A percentile compares a stretch with the other conserved stretches of the same genome.
Evolutionary conservation across 441 rosid genomes (phyloP).

Genomic region (Syzygium malaccense): DNA sequence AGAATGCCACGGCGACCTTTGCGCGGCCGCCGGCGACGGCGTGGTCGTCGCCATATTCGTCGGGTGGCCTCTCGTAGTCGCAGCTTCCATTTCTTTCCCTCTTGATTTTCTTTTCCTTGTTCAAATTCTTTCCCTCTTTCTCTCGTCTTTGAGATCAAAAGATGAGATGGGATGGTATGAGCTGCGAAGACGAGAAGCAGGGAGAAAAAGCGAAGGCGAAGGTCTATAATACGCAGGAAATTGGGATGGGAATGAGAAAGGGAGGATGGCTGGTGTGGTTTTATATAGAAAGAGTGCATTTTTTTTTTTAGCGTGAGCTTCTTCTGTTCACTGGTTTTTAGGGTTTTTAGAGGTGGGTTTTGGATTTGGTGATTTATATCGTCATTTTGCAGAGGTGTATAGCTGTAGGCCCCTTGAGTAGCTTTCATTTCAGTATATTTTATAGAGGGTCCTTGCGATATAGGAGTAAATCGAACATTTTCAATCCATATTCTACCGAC

Average conservation of each 20-base stretch:
- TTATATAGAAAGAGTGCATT: neutral
- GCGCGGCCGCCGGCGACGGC: slow-evolving; percentile 7
- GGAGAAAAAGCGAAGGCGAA: neutral
- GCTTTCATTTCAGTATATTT: neutral
- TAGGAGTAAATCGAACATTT: neutral
- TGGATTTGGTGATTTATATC: slow-evolving; percentile 20
- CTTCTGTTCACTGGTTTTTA: neutral
- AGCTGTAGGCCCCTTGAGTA: neutral
- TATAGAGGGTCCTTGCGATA: neutral
- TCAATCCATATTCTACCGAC: neutral
- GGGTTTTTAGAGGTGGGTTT: slow-evolving; percentile 13
- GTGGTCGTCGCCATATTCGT: slow-evolving; percentile 19
- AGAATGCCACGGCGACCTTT: slow-evolving; percentile 82
- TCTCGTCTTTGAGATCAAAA: neutral
- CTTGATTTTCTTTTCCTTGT: neutral
- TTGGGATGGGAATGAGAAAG: neutral
- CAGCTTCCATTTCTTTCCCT: neutral
- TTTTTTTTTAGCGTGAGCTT: neutral
- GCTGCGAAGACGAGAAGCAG: neutral
- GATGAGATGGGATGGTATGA: neutral
- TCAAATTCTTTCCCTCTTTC: neutral
- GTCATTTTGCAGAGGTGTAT: slow-evolving; percentile 17
- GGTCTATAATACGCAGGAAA: neutral
- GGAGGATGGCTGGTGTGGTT: neutral
- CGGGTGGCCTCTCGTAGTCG: slow-evolving; percentile 24